Evolutionary conservation across 805 yeast genomes (phyloP).

Genomic region (Teunomyces atbi): DNA sequence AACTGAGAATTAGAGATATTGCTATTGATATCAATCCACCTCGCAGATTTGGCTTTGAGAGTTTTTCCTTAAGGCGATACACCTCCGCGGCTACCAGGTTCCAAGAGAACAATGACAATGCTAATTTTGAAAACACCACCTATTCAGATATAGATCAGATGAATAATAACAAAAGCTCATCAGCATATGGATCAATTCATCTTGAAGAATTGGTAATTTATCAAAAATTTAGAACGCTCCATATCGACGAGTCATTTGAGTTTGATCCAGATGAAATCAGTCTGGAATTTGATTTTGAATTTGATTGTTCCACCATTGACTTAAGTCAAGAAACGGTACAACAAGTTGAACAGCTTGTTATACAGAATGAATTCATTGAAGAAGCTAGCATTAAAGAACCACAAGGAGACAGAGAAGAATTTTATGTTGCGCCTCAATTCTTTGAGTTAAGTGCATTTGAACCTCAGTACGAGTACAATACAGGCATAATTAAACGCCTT

Average conservation of each 20-base stretch:
- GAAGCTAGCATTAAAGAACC: not conserved
- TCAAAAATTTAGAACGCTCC: not conserved
- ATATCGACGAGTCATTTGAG: not conserved
- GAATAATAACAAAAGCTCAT: not conserved
- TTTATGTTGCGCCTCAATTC: not conserved
- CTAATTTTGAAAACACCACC: not conserved
- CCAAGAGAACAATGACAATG: not conserved
- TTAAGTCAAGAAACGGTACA: not conserved
- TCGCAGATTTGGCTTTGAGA: not conserved
- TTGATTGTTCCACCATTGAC: not conserved
- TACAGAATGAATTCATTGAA: not conserved
- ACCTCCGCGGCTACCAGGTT: not conserved
- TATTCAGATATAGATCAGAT: not conserved
- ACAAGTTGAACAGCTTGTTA: not conserved
- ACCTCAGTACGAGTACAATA: not conserved
- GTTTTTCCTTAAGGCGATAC: not conserved
- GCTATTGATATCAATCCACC: not conserved
- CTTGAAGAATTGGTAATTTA: not conserved
- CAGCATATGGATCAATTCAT: not conserved
- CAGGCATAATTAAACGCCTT: not conserved
- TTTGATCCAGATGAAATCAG: not conserved
- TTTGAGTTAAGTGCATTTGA: not conserved
- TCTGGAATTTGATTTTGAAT: not conserved
- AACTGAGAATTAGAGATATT: not conserved
- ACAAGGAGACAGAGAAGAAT: not conserved